Evolutionary conservation across 805 yeast species (phyloP).

Genomic region (Pichia phayaonensis): DNA sequence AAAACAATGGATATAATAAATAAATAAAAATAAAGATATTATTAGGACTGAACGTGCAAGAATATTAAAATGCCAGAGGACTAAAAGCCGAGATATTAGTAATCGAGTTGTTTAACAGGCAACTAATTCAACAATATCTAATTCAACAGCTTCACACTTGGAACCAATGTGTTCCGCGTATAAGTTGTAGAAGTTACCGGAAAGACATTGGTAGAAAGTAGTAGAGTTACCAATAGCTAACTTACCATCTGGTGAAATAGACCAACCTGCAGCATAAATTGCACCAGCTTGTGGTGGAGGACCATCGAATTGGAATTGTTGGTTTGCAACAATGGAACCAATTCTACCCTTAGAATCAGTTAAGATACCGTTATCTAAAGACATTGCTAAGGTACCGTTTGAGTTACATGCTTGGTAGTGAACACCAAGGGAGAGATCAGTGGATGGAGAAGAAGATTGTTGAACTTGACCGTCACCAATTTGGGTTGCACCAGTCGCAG

Average conservation of each 20-base stretch:
- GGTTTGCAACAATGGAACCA: slow-evolving; percentile 54
- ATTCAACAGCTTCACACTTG: slow-evolving; percentile 40
- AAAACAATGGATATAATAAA: not conserved
- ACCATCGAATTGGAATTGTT: slow-evolving; percentile 61
- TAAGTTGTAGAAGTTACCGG: slow-evolving; percentile 53
- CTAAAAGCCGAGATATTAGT: too few species aligned
- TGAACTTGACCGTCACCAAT: slow-evolving; percentile 57
- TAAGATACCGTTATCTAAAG: slow-evolving; percentile 34
- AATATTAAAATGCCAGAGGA: too few species aligned
- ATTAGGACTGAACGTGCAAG: not conserved
- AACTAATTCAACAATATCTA: slow-evolving; percentile 38
- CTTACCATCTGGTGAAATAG: slow-evolving; percentile 36
- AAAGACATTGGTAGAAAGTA: slow-evolving; percentile 46
- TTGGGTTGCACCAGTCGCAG: slow-evolving; percentile 29
- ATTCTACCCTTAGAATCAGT: slow-evolving; percentile 44
- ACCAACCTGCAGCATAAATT: slow-evolving; percentile 46
- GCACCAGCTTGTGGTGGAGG: slow-evolving; percentile 60
- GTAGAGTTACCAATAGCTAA: slow-evolving; percentile 44
- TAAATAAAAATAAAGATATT: not conserved
- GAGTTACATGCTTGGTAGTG: slow-evolving; percentile 28
- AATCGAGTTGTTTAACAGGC: slow-evolving; percentile 36
- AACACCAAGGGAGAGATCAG: slow-evolving; percentile 10
- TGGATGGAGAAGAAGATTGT: slow-evolving; percentile 29
- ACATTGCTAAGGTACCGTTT: slow-evolving; percentile 35
- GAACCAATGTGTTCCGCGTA: slow-evolving; percentile 41